A percentile compares a stretch with the other conserved stretches of the same genome.
phyloP scores from a whole-genome alignment of 495 filamentous ascomycete species.

The Annulohypoxylon bovei region DNA sequence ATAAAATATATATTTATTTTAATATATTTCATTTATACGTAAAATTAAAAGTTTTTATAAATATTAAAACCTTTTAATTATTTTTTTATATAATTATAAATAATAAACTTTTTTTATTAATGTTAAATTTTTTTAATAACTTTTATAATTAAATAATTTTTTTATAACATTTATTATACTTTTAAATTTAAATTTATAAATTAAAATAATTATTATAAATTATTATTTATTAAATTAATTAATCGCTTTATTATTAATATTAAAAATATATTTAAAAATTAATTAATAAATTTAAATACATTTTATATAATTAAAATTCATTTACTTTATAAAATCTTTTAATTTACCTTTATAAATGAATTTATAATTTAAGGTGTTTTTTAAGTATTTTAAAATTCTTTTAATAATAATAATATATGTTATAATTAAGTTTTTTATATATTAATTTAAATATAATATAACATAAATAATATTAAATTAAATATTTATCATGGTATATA shows the following conservation, averaged over 20 bases:
- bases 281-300: background rate
- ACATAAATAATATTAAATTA: background rate
- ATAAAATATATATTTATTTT: too few relatives aligned
- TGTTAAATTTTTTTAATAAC: background rate
- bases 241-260: background rate
- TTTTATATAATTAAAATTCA: background rate
- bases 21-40: too few relatives aligned
- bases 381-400: background rate
- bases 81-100: background rate
- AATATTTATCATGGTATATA: background rate
- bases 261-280: conserved; percentile 1
- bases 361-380: background rate
- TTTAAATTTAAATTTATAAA: conserved; percentile 3
- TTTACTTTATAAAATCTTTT: background rate
- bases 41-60: too few relatives aligned
- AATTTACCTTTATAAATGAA: background rate
- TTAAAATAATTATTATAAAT: background rate
- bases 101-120: background rate
- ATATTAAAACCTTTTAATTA: too few relatives aligned
- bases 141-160: background rate
- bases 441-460: background rate
- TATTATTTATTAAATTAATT: background rate
- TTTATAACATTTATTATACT: background rate
- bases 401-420: background rate
- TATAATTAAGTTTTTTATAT: background rate